Conservation (phyloP, 139 green algal species). For the Prasinococcaceae sp. region DNA sequence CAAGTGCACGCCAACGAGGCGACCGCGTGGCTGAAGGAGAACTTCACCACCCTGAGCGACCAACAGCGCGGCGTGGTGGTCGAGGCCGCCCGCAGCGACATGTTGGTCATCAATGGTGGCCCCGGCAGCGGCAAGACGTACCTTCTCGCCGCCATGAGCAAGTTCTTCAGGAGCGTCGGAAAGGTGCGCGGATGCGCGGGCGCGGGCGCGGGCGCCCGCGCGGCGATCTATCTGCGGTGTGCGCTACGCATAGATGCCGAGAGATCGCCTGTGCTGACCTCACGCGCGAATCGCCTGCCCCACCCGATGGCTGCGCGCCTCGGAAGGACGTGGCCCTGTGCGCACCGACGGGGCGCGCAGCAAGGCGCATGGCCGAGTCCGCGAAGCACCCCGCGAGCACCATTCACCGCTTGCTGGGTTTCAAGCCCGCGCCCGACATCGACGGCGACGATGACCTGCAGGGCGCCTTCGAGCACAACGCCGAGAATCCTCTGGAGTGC, state of each 20-base stretch:
- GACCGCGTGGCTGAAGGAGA: no score
- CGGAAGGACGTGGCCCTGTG: conserved; percentile 29
- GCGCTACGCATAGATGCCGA: neutral
- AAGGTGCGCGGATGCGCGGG: conserved; percentile 2
- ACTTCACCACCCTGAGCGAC: no score
- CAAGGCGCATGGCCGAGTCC: conserved; percentile 35
- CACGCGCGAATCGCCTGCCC: conserved; percentile 4
- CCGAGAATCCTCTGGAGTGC: neutral
- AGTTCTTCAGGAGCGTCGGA: neutral
- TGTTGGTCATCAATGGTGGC: no score
- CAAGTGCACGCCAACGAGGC: no score
- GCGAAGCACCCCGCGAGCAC: conserved; percentile 30
- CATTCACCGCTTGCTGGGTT: conserved; percentile 54
- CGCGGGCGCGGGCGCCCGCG: neutral
- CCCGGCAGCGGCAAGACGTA: no score
- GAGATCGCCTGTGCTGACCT: neutral
- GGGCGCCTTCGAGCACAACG: neutral
- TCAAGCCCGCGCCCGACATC: conserved; percentile 17
- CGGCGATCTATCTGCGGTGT: neutral
- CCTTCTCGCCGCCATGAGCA: no score
- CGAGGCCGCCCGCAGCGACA: no score
- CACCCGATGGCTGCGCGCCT: neutral
- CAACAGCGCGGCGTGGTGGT: no score
- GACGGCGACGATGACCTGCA: no score
- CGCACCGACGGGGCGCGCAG: conserved; percentile 48